Percentiles rank a stretch among this genome's conserved stretches.
phyloP scores from a whole-genome alignment of 108 stramenopile genomes.

The Poteriospumella lacustris region DNA sequence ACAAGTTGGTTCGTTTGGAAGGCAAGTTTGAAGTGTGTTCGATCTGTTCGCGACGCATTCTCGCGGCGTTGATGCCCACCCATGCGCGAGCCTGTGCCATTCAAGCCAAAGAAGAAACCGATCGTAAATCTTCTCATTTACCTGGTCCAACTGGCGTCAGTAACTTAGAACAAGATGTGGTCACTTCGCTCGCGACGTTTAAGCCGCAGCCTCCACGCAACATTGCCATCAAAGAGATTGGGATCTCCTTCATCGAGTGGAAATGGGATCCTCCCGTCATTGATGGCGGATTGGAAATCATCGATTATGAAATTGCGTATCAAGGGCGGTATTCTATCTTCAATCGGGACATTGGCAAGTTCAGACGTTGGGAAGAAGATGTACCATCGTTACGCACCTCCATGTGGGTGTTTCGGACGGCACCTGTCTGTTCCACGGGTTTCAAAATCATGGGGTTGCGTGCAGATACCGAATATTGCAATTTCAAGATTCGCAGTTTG shows the following conservation, averaged over 20 bases:
- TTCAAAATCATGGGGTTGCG: conserved; percentile 17
- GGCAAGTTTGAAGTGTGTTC: background rate
- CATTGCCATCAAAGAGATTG: background rate
- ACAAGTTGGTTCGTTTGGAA: no score
- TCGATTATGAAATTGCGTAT: conserved; percentile 22
- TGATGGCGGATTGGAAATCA: conserved; percentile 22
- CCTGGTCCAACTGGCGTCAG: background rate
- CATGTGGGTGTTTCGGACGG: background rate
- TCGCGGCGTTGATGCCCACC: background rate
- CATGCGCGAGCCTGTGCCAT: background rate
- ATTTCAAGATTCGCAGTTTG: conserved; percentile 2
- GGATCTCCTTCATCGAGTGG: conserved; percentile 1
- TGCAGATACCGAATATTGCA: background rate
- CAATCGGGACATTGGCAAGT: background rate
- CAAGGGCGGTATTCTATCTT: background rate
- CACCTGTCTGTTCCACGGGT: background rate
- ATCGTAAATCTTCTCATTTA: background rate
- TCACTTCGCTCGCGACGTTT: conserved; percentile 12
- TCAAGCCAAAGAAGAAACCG: background rate
- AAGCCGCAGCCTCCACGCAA: conserved; percentile 14
- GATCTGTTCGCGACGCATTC: background rate
- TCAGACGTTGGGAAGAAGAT: background rate
- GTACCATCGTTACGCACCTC: background rate
- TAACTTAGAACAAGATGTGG: background rate
- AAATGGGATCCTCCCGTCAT: conserved; percentile 22